These are phyloP conservation scores for Sugiyamaella paludigena DNA, from an alignment of 1,139 yeast species.

Conservation along the genomic window DNA sequence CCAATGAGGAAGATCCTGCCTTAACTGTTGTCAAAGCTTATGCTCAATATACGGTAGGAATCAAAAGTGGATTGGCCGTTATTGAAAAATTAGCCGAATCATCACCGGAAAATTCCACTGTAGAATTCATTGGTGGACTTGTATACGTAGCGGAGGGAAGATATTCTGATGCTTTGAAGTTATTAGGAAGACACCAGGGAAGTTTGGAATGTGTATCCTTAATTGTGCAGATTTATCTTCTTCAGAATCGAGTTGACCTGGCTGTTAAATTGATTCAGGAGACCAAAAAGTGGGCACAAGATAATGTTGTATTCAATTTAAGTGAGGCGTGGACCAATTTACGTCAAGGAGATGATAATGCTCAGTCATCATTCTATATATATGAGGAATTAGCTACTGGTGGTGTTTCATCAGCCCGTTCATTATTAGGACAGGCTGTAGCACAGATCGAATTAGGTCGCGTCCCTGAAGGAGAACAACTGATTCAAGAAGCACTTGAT, in stretches of 20 bases:
- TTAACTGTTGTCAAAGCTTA: constrained; percentile 24
- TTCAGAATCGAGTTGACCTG: constrained; percentile 35
- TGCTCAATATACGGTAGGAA: constrained; percentile 24
- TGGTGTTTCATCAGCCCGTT: constrained; percentile 47
- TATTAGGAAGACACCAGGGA: constrained; percentile 35
- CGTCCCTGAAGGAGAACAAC: constrained; percentile 47
- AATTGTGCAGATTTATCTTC: constrained; percentile 38
- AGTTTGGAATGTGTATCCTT: constrained; percentile 40
- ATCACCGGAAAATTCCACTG: constrained; percentile 28
- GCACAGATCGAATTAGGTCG: constrained; percentile 48
- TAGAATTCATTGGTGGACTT: constrained; percentile 38
- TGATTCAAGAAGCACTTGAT: constrained; percentile 46
- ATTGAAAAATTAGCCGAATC: constrained; percentile 28
- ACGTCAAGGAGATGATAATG: constrained; percentile 55
- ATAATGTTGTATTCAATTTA: constrained; percentile 63
- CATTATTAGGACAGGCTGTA: constrained; percentile 48
- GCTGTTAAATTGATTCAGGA: constrained; percentile 37
- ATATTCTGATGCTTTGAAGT: constrained; percentile 36
- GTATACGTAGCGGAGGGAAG: constrained; percentile 34
- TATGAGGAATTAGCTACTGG: constrained; percentile 65
- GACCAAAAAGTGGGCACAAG: constrained; percentile 55
- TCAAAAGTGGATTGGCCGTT: constrained; percentile 23
- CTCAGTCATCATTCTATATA: constrained; percentile 64
- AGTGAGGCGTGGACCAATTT: constrained; percentile 66
- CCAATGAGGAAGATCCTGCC: constrained; percentile 24